Conservation (phyloP, 1,284 basidiomycete species). For the Sphaerobolus stellatus region DNA sequence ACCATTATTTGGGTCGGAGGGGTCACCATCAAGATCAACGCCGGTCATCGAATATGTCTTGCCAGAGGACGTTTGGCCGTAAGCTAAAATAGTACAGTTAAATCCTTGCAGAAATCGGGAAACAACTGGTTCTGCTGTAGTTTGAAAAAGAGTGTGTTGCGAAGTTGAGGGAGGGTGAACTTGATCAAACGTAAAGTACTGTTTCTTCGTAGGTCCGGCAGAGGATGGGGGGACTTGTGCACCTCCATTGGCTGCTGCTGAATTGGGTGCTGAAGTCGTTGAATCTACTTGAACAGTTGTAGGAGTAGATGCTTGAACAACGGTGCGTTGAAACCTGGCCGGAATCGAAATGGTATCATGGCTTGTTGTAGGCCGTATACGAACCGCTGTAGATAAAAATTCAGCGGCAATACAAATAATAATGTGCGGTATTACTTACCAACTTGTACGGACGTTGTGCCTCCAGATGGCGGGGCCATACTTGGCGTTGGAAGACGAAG, state of each 20-base stretch:
- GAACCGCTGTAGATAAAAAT: conserved; percentile 62
- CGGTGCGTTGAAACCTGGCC: conserved; percentile 87
- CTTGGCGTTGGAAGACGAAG: neutral
- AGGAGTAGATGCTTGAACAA: conserved; percentile 72
- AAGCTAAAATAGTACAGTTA: conserved; percentile 97
- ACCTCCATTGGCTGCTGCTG: conserved; percentile 43
- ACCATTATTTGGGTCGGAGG: conserved; percentile 68
- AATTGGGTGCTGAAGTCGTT: conserved; percentile 37
- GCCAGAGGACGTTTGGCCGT: conserved; percentile 96
- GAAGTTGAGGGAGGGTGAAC: conserved; percentile 83
- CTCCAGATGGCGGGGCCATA: conserved; percentile 13
- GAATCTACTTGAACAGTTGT: conserved; percentile 78
- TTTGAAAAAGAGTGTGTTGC: conserved; percentile 83
- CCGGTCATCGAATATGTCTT: conserved; percentile 97
- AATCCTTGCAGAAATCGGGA: conserved; percentile 93
- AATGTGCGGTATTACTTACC: conserved; percentile 49
- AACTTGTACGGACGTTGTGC: conserved; percentile 81
- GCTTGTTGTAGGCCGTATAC: conserved; percentile 84
- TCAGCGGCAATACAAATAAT: conserved; percentile 3
- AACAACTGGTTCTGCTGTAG: conserved; percentile 82
- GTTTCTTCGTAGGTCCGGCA: conserved; percentile 68
- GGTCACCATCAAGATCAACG: conserved; percentile 80
- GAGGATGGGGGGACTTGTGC: conserved; percentile 52
- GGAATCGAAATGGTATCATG: conserved; percentile 87
- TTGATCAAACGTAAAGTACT: conserved; percentile 90